phyloP scores from a whole-genome alignment of 495 filamentous ascomycete genomes.

The Neurospora sp. region DNA sequence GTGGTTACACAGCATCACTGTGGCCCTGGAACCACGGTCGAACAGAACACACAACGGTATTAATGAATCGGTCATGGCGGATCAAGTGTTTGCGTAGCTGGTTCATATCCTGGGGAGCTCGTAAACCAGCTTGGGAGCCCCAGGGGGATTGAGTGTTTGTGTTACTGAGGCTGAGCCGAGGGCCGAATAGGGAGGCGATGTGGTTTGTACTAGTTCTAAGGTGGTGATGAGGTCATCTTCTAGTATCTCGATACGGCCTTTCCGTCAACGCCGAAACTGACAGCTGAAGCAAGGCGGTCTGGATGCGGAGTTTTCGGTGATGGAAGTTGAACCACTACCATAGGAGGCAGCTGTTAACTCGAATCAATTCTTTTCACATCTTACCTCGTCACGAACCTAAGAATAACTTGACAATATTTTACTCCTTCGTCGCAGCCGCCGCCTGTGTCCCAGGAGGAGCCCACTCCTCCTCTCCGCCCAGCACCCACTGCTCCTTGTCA shows the following conservation, averaged over 20 bases:
- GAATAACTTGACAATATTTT: not conserved
- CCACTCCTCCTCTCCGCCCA: slow-evolving; percentile 24
- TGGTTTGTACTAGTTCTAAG: not conserved
- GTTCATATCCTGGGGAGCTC: not conserved
- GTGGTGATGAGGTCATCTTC: not conserved
- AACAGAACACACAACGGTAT: not conserved
- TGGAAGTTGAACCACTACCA: not conserved
- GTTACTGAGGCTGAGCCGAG: not conserved
- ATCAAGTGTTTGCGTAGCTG: not conserved
- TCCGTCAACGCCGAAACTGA: not conserved
- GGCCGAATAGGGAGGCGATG: not conserved
- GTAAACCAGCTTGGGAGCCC: not conserved
- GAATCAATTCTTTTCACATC: not conserved
- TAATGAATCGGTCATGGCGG: not conserved
- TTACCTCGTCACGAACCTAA: not conserved
- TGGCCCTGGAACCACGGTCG: not conserved
- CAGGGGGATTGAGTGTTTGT: not conserved
- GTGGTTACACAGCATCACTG: not conserved
- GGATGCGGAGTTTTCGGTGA: not conserved
- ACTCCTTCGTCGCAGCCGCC: not conserved
- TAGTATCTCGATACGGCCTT: not conserved
- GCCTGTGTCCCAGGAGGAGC: not conserved
- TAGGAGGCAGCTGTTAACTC: not conserved
- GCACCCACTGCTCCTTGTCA: slow-evolving; percentile 20
- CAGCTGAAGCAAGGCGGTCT: not conserved